phyloP scores from a whole-genome alignment of 805 yeast species.

The Starmerella gropengiesseri region DNA sequence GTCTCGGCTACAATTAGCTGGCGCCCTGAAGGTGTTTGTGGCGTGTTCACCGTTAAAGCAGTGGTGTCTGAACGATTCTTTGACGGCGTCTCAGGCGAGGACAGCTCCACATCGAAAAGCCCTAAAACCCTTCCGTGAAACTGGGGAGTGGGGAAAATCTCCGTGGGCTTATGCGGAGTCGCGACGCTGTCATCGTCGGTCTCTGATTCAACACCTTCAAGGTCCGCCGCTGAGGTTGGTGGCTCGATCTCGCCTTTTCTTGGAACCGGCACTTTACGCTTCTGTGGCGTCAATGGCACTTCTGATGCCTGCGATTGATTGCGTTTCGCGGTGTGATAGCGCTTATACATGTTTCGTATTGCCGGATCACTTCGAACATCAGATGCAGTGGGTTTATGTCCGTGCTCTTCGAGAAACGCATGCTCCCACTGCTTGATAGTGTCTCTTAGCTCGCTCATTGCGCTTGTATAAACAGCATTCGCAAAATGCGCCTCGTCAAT shows the following conservation, averaged over 20 bases:
- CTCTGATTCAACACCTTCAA: background rate
- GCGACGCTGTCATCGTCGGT: constrained; percentile 9
- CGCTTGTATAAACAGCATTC: background rate
- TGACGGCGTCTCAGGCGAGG: constrained; percentile 14
- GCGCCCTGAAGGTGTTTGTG: background rate
- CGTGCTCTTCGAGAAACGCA: constrained; percentile 11
- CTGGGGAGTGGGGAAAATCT: constrained; percentile 22
- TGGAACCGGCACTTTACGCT: background rate
- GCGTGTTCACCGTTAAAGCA: background rate
- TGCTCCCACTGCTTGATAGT: constrained; percentile 21
- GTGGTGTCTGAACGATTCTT: background rate
- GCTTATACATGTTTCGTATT: constrained; percentile 13
- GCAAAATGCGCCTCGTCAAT: no score
- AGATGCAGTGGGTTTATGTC: constrained; percentile 17
- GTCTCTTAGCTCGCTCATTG: constrained; percentile 11
- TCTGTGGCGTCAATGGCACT: constrained; percentile 4
- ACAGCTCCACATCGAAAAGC: constrained; percentile 20
- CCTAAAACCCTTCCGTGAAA: constrained; percentile 18
- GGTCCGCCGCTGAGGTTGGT: no score
- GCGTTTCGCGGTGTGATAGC: constrained; percentile 10
- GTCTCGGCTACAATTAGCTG: constrained; percentile 10
- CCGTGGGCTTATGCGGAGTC: constrained; percentile 15
- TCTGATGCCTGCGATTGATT: background rate
- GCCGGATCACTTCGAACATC: constrained; percentile 17
- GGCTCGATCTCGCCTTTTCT: background rate